Evolutionary conservation across 208 protist genomes (phyloP).

Genomic region (Crithidia bombi): DNA sequence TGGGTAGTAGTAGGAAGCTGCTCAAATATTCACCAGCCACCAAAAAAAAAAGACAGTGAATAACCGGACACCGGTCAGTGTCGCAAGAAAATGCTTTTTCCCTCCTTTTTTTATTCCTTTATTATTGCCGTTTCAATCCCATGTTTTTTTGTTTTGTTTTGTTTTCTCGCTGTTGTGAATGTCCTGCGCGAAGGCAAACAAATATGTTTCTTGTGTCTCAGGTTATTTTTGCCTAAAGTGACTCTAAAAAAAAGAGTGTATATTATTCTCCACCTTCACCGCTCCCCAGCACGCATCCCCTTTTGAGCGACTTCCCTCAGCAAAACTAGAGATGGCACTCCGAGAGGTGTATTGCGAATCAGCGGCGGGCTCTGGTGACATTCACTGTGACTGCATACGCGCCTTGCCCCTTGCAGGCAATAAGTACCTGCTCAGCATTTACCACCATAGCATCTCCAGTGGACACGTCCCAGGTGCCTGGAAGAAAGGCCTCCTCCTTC

Average conservation of each 20-base stretch:
- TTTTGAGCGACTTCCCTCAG: no score
- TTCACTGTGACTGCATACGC: background rate
- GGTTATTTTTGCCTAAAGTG: background rate
- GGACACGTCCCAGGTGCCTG: background rate
- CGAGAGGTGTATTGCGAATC: background rate
- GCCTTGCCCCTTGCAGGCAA: background rate
- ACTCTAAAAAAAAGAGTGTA: background rate
- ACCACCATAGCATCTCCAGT: background rate
- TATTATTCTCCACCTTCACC: no score
- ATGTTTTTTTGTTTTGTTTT: constrained; percentile 13
- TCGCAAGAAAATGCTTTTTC: no score
- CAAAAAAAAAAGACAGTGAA: no score
- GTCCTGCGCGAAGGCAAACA: background rate
- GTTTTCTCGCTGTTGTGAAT: constrained; percentile 1
- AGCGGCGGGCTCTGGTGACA: background rate
- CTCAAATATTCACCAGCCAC: no score
- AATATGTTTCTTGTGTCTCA: no score
- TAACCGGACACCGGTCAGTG: no score
- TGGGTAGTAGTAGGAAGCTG: no score
- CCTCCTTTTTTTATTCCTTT: no score
- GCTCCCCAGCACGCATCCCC: no score
- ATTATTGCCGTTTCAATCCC: no score
- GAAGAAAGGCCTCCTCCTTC: background rate
- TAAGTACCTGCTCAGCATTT: background rate
- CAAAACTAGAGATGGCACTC: background rate